Evolutionary conservation across 148 eudicot species (phyloP), one percentile per base, ranked within the genome.

Genomic region (Rhododendron molle): DNA sequence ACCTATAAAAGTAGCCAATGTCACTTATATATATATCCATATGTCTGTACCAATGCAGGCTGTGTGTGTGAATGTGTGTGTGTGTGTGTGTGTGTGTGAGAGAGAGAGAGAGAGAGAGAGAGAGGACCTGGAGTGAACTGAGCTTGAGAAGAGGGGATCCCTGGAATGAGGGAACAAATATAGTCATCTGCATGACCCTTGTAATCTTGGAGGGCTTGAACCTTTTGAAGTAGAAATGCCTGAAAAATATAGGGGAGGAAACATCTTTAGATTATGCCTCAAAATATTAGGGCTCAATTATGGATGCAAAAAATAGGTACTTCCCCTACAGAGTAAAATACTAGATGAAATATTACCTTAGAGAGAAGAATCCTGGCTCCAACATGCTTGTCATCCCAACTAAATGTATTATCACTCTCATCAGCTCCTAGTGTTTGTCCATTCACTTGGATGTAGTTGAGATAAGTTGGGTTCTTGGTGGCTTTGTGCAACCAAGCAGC

Each of bases 381-480:
- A 87, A 87, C 98, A 83, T 93, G 96, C 89, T 95, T 95, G 86
- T 95, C 92, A 65, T 95, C 98, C 98, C 98, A 95, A 43, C 98
- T 94, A 88, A 95, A 95, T 50, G 96, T 95, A 85, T 86, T 89
- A 85, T 93, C 98, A 60, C 86, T 89, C 77, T 95, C 96, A 87
- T 90, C 91, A 69, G 95, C 94, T 72, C 98, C 98, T 44, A 94
- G 90, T 5, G 91, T 90, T 84, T 94, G 93, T 0, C 98, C 98
- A 86, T 93, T 93, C 76, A 88, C 91, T 86, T 94, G 92, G 50
- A 95, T 95, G 91, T 93, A 95, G 44, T 85, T 88, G 13, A 95
- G 87, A 90, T 93, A 95, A 85, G 87, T 92, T 84, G 95, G 91
- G 89, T 90, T 90, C 85, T 91, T 93, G 65, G 98, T 94, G 87